A percentile compares a stretch with the other conserved stretches of the same genome.
Conservation (phyloP, 2,329 filamentous ascomycete species). For the Penicillium capsulatum region DNA sequence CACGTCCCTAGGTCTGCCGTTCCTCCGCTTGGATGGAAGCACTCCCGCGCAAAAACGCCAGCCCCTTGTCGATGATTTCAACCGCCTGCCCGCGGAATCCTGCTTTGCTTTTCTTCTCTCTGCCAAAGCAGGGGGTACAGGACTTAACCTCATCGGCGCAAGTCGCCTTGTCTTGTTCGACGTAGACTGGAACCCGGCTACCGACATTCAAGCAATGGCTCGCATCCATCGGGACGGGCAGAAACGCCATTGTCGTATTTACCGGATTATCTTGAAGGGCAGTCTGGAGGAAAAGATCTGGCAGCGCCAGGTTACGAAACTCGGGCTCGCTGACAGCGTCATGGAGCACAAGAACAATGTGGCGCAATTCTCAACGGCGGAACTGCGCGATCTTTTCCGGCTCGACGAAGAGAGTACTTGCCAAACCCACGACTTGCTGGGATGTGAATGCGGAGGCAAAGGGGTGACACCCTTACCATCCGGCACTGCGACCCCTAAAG, state of each 20-base stretch:
- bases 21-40: constrained; percentile 65
- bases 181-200: constrained; percentile 72
- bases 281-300: constrained; percentile 72
- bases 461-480: constrained; percentile 34
- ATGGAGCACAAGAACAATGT: constrained; percentile 61
- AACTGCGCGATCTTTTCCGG: constrained; percentile 63
- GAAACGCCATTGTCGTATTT: constrained; percentile 63
- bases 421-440: constrained; percentile 64
- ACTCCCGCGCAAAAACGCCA: constrained; percentile 63
- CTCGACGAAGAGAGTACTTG: constrained; percentile 59
- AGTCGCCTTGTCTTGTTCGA: constrained; percentile 68
- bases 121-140: constrained; percentile 66
- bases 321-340: constrained; percentile 65
- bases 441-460: constrained; percentile 58
- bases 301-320: constrained; percentile 67
- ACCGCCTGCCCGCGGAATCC: constrained; percentile 52
- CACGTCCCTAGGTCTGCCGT: constrained; percentile 56
- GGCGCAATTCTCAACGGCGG: constrained; percentile 61
- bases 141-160: constrained; percentile 67
- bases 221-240: constrained; percentile 70
- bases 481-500: constrained; percentile 9
- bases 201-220: constrained; percentile 70
- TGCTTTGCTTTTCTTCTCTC: constrained; percentile 68
- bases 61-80: constrained; percentile 66
- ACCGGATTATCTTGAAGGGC: constrained; percentile 64